phyloP scores from a whole-genome alignment of 805 yeast species.

The Candida rishiriensis region DNA sequence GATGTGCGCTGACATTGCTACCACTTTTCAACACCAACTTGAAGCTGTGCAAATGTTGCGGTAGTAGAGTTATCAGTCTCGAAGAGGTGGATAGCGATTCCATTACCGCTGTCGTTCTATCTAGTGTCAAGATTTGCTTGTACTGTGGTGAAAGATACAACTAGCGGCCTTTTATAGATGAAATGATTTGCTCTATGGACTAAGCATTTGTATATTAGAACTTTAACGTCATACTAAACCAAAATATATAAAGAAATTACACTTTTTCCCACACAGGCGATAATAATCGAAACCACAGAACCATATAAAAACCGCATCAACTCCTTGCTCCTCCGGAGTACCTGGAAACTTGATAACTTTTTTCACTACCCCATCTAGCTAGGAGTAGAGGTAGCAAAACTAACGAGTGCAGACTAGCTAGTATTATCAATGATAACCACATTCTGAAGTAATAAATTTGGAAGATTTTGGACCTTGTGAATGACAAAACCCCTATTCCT shows the following conservation, averaged over 20 bases:
- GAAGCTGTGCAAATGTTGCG: conserved; percentile 33
- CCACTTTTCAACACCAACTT: conserved; percentile 33
- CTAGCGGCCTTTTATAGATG: too few species aligned
- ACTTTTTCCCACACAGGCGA: too few species aligned
- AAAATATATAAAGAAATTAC: too few species aligned
- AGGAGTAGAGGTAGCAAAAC: conserved; percentile 74
- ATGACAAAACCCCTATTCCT: conserved; percentile 83
- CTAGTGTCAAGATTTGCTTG: conserved; percentile 23
- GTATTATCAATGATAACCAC: conserved; percentile 80
- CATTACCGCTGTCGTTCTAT: conserved; percentile 11
- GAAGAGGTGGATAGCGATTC: conserved; percentile 3
- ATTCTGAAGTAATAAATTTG: conserved; percentile 89
- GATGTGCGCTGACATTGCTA: conserved; percentile 34
- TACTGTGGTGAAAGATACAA: conserved; percentile 18
- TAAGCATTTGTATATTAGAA: too few species aligned
- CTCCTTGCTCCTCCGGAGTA: conserved; percentile 8
- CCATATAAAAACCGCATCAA: neutral
- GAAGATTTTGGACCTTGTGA: conserved; percentile 82
- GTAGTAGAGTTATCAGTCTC: conserved; percentile 18
- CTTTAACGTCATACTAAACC: too few species aligned
- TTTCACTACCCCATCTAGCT: conserved; percentile 55
- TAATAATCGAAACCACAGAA: too few species aligned
- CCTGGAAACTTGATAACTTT: conserved; percentile 33
- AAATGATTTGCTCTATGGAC: too few species aligned
- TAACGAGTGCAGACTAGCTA: conserved; percentile 77